These are phyloP conservation scores for Pelargonium cotyledonis DNA, from an alignment of 441 rosid species.

Conservation along the genomic window DNA sequence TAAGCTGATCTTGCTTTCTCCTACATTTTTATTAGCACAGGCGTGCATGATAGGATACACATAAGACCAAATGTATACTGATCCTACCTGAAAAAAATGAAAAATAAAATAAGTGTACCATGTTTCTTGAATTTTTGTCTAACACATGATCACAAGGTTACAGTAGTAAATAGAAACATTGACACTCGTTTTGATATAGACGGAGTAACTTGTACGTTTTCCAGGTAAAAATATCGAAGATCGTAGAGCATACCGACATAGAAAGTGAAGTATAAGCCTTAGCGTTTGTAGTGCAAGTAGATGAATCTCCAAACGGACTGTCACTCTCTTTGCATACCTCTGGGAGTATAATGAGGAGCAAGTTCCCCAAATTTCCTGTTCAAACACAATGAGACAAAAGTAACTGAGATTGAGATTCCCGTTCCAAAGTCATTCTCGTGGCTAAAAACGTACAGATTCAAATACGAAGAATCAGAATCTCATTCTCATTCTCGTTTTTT, in stretches of 20 bases:
- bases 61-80: constrained; percentile 33
- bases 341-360: constrained; percentile 35
- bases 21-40: constrained; percentile 8
- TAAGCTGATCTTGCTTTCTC: neutral
- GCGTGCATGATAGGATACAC: constrained; percentile 27
- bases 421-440: no score
- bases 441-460: no score
- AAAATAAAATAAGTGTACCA: no score
- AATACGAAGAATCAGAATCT: neutral
- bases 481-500: no score
- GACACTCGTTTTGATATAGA: no score
- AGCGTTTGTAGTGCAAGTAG: constrained; percentile 23
- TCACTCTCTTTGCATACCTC: constrained; percentile 29
- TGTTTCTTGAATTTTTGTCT: no score
- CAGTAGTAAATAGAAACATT: no score
- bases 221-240: neutral
- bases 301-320: constrained; percentile 39
- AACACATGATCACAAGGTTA: no score
- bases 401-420: no score
- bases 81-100: constrained; percentile 26
- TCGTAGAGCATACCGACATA: constrained; percentile 25
- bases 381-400: neutral
- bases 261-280: constrained; percentile 35
- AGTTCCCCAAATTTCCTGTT: constrained; percentile 34
- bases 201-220: no score